phyloP scores from a whole-genome alignment of 306 rosid species.

The Casuarina equisetifolia region DNA sequence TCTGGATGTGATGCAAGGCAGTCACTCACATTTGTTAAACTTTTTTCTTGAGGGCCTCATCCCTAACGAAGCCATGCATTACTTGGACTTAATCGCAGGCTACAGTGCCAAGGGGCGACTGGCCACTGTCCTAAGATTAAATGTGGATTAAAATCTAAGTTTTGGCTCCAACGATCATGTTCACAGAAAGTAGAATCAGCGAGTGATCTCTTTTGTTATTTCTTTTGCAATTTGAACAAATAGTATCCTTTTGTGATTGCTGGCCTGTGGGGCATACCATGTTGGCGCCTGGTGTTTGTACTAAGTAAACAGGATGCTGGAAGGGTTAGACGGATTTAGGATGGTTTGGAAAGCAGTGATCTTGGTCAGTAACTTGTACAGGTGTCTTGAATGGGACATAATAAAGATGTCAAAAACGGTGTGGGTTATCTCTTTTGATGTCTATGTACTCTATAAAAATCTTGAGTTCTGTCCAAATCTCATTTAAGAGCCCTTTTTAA shows the following conservation, averaged over 20 bases:
- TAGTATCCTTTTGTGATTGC: not conserved
- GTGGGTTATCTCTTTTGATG: no score
- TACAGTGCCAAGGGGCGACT: constrained; percentile 44
- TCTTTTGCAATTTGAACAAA: not conserved
- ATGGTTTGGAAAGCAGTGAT: not conserved
- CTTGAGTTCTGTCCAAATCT: no score
- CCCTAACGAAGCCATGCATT: constrained; percentile 73
- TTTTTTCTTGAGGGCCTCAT: constrained; percentile 73
- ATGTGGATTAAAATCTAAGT: constrained; percentile 24
- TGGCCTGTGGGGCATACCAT: constrained; percentile 3
- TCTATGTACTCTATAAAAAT: no score
- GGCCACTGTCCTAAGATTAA: constrained; percentile 45
- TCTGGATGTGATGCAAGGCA: constrained; percentile 72
- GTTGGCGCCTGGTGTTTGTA: not conserved
- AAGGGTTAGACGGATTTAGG: not conserved
- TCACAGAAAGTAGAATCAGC: constrained; percentile 1
- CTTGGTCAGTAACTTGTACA: no score
- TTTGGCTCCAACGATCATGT: constrained; percentile 20
- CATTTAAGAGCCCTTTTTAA: no score
- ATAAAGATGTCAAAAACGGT: no score
- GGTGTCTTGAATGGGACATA: not conserved
- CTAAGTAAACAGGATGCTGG: not conserved
- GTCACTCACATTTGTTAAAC: constrained; percentile 66
- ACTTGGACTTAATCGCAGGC: constrained; percentile 64
- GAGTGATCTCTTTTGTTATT: not conserved